Evolutionary conservation across 2,329 filamentous ascomycete genomes (phyloP), one percentile per base, ranked within the genome.

Genomic region (Botrytis sinoallii): DNA sequence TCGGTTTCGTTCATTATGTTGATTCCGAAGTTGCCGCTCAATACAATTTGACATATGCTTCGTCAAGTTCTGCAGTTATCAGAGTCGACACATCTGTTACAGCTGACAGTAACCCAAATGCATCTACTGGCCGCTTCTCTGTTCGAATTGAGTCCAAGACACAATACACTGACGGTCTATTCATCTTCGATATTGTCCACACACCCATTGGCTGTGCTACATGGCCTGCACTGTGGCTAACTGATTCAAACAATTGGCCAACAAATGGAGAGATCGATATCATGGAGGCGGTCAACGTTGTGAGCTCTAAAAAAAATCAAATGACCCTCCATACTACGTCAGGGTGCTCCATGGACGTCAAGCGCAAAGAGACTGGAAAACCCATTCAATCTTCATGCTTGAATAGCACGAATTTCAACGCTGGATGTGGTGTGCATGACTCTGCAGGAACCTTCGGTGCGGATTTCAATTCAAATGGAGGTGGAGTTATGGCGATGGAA

Each of bases 11-110:
- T 6, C 79, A 85, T 76, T 87, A 84, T 74, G 85, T 83, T n/a
- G 75, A 76, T 22, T 73, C 75, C 4, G 72, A 59, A 60, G 40
- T 74, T 70, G 74, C 80, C 14, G 42, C 69, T 20, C 70, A 82
- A 77, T 75, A 86, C 84, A 92, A 92, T 81, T 85, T 92, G 46
- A 92, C 91, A 0, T 88, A 88, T 77, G 88, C 89, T 9, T 85
- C 86, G 1, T 77, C 83, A 1, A 81, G 82, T 57, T 84, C 87
- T 0, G 89, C 89, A 16, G 78, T 92, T 29, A 80, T 92, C 44
- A 84, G 83, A 61, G 90, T 92, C 68, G 90, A 92, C 79, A 89
- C 88, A 18, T 85, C 84, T 2, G 87, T 89, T 25, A 85, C 85
- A 14, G 86, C 84, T 3, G 75, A 77, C 2, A 85, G 85, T 4